Evolutionary conservation across 352 stramenopile genomes (phyloP), one percentile per base, ranked within the genome.

Genomic region (Phytophthora lateralis): DNA sequence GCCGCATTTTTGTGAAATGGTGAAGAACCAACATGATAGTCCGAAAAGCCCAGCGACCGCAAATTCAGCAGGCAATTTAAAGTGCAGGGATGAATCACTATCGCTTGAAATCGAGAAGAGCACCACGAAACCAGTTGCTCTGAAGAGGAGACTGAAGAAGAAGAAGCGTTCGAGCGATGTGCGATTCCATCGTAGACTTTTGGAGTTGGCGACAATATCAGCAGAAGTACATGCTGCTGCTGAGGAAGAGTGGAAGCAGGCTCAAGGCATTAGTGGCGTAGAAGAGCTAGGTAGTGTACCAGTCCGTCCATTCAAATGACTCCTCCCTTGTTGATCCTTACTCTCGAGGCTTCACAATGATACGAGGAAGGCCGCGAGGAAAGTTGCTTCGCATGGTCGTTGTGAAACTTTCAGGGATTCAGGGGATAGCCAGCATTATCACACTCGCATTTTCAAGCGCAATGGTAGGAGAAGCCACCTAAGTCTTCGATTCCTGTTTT

Each of bases 181-280:
- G 14, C 56, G 56, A 7, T 72, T 72, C 30, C 45, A 37, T 24
- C 46, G 50, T 24, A 17, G 43, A 44, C 46, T 72, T 26, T 12
- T 60, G 14, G 63, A 68, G 17, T 24, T 72, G 6, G 63, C 41
- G 29, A 46, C 63, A 1, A 62, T 69, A 24, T 53, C 58, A 29
- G 32, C 63, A 9, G 39, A 68, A 39, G 20, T 69, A 15, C 39
- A 55, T 57, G 59, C 39, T 54, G 30, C 34, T 18, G 52, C 32
- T 4, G 37, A 46, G n/a, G 58, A 64, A 11, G 59, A 72, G 34
- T 21, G 30, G 63, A 63, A 46, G 12, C 44, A 68, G 17, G 29
- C 32, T 21, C 55, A 55, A 48, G 47, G 52, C 1, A 35, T 67
- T 39, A 21, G 24, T 47, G 20, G n/a, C 11, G 24, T 56, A 24